Evolutionary conservation across 164 flowering plant genomes (phyloP), one percentile per base, ranked within the genome.

Genomic region (Aristolochia contorta): DNA sequence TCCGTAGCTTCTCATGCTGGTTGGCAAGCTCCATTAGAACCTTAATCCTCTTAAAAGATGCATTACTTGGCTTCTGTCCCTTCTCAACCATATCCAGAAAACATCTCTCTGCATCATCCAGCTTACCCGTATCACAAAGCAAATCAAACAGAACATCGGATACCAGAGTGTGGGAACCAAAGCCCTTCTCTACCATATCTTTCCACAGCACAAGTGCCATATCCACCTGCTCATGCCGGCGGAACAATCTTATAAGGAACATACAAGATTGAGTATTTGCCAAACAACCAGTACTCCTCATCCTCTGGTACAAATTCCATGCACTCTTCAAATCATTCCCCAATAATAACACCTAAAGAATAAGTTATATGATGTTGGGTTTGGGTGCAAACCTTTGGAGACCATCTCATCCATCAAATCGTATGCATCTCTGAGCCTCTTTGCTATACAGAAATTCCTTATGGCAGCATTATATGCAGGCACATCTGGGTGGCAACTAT

Each of bases 1-100:
- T 78, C 57, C 58, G 57, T 65, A 87, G 72, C 13, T 74, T 77
- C 15, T 81, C 87, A 49, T 74, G 72, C 71, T 69, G 81, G 63
- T 83, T 86, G 20, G 92, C 89, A 65, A 91, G 71, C 75, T 86
- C 95, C 96, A 91, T 81, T 21, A 91, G 92, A 66, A 89, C 89
- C 74, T 91, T 91, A 47, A 89, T 79, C 73, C 98, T 85, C 71
- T 64, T 83, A 65, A 81, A 91, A 2, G 95, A 76, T 54, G 75
- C 84, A 69, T 74, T 67, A 71, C 98, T 91, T 24, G 98, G 98
- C 73, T 78, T 89, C 50, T 84, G 92, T 48, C 92, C 85, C 67
- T 86, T 89, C 60, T 84, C 95, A 21, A 87, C 68, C 98, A 89
- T 91, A 72, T 91, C 81, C 77, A 81, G 64, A 65, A 89, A 86